Percentiles rank a stretch among this genome's conserved stretches.
Conservation (phyloP, 768 basidiomycete species). For the Leccinum ochraceum region DNA sequence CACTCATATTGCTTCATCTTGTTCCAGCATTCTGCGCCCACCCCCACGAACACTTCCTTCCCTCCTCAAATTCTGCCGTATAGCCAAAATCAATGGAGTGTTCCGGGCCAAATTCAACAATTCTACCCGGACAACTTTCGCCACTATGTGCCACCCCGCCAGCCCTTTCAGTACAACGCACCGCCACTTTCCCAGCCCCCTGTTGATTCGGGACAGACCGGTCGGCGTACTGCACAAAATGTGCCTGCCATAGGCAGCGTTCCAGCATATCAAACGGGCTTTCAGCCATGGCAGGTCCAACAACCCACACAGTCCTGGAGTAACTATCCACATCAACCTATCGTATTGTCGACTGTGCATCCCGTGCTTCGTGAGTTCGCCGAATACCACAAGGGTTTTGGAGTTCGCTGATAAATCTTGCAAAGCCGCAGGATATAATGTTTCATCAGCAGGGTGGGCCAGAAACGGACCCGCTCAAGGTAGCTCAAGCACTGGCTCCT, state of each 20-base stretch:
- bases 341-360: neutral
- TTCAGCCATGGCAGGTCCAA: constrained; percentile 9
- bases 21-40: constrained; percentile 14
- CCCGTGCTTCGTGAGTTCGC: constrained; percentile 13
- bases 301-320: constrained; percentile 14
- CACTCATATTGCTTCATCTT: constrained; percentile 8
- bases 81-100: neutral
- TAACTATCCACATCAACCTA: constrained; percentile 9
- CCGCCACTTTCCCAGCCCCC: constrained; percentile 3
- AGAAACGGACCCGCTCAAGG: neutral
- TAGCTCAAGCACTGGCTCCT: neutral
- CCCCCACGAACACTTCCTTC: neutral
- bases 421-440: constrained; percentile 4
- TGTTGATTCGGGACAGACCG: constrained; percentile 7
- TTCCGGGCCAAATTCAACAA: constrained; percentile 1
- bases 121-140: neutral
- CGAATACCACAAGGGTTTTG: neutral
- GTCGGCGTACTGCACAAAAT: constrained; percentile 16
- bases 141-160: constrained; percentile 7
- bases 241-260: constrained; percentile 6
- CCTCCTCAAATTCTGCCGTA: constrained; percentile 15
- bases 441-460: constrained; percentile 3
- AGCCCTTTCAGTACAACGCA: neutral
- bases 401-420: neutral
- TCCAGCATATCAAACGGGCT: constrained; percentile 1